phyloP scores from a whole-genome alignment of 140 eudicot species.

The Cichorium intybus region DNA sequence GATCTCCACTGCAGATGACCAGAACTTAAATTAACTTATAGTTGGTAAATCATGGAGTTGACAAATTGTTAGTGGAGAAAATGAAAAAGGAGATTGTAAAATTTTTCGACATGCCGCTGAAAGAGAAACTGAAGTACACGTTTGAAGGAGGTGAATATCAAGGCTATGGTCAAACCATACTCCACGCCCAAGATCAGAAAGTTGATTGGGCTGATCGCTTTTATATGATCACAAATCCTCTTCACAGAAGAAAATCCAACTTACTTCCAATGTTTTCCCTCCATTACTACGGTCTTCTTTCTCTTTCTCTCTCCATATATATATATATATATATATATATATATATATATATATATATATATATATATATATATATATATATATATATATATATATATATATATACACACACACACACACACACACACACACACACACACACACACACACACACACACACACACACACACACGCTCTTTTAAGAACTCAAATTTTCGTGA shows the following conservation, averaged over 20 bases:
- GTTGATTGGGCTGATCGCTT: slow-evolving; percentile 52
- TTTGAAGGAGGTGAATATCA: slow-evolving; percentile 33
- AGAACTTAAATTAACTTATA: not conserved
- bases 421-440: too few species aligned
- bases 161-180: slow-evolving; percentile 54
- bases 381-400: too few species aligned
- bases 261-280: slow-evolving; percentile 44
- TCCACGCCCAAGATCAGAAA: slow-evolving; percentile 44
- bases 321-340: too few species aligned
- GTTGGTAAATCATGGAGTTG: slow-evolving; percentile 60
- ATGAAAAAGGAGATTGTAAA: slow-evolving; percentile 29
- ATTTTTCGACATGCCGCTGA: slow-evolving; percentile 36
- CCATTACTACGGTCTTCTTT: slow-evolving; percentile 37
- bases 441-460: too few species aligned
- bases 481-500: too few species aligned
- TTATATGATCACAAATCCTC: slow-evolving; percentile 36
- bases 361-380: too few species aligned
- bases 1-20: not conserved
- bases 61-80: slow-evolving; percentile 30
- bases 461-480: too few species aligned
- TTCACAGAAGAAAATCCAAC: slow-evolving; percentile 37
- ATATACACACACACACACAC: too few species aligned
- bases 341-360: too few species aligned
- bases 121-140: slow-evolving; percentile 40
- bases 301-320: too few species aligned